phyloP scores from a whole-genome alignment of 192 early-diverging fungal genomes.

The Entophlyctis luteolus region DNA sequence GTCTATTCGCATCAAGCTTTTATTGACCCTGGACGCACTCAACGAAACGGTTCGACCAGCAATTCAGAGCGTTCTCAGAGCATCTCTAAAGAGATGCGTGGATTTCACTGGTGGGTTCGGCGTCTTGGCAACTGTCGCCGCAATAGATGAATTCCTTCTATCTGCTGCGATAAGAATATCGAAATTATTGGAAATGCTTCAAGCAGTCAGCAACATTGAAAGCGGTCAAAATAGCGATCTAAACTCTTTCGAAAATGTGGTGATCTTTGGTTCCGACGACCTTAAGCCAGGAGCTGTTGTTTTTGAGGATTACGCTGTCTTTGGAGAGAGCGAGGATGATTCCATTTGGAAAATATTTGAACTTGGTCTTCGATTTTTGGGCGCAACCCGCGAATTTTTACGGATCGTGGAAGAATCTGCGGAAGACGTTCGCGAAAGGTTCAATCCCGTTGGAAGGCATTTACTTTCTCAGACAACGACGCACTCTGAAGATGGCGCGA shows the following conservation, averaged over 20 bases:
- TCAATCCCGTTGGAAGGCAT: too few relatives aligned
- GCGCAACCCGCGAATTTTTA: too few relatives aligned
- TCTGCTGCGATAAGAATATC: conserved; percentile 41
- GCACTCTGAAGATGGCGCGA: too few relatives aligned
- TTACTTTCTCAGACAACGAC: too few relatives aligned
- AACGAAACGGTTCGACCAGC: conserved; percentile 44
- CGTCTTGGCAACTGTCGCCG: conserved; percentile 46
- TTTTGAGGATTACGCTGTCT: neutral
- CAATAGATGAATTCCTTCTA: conserved; percentile 51
- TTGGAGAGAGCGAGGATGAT: conserved; percentile 32
- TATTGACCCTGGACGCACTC: conserved; percentile 46
- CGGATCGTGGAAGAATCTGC: too few relatives aligned
- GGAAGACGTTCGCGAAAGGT: too few relatives aligned
- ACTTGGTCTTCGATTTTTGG: conserved; percentile 60
- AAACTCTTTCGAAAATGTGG: conserved; percentile 1
- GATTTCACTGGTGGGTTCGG: conserved; percentile 65
- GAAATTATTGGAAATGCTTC: conserved; percentile 37
- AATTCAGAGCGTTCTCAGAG: conserved; percentile 40
- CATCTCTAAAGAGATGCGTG: conserved; percentile 47
- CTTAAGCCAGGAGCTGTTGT: too few relatives aligned
- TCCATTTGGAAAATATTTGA: conserved; percentile 60
- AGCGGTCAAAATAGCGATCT: too few relatives aligned
- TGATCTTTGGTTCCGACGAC: neutral
- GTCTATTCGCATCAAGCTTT: neutral
- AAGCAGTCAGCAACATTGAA: too few relatives aligned